A percentile compares a stretch with the other conserved stretches of the same genome.
Conservation (phyloP, 306 rosid species). For the Albizia julibrissin region DNA sequence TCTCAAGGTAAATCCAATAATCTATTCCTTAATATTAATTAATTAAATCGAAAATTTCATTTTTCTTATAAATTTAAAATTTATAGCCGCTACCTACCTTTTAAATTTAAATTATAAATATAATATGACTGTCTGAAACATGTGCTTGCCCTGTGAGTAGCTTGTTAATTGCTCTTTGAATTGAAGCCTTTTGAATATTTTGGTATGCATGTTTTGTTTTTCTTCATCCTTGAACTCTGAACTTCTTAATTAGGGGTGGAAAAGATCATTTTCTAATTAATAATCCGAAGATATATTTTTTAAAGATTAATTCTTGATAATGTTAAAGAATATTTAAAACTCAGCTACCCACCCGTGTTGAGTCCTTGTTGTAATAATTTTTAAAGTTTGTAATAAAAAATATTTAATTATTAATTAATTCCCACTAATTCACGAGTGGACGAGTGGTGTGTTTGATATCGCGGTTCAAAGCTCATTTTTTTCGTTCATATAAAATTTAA, state of each 20-base stretch:
- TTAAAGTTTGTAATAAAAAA: not conserved
- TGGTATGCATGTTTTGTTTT: not conserved
- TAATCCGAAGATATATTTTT: not conserved
- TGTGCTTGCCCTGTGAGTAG: not conserved
- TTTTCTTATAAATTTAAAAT: not conserved
- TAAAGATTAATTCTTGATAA: not conserved
- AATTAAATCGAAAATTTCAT: not conserved
- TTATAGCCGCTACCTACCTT: not conserved
- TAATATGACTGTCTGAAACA: not conserved
- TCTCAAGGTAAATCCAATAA: conserved; percentile 46
- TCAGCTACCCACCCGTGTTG: not conserved
- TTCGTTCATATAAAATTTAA: not conserved
- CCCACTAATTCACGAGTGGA: not conserved
- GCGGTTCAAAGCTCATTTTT: not conserved
- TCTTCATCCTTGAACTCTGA: not conserved
- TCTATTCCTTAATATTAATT: not conserved
- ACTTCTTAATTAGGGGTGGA: not conserved
- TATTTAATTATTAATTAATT: not conserved
- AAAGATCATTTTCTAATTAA: not conserved
- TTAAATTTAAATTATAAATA: not conserved
- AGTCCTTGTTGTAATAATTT: not conserved
- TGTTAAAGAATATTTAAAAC: not conserved
- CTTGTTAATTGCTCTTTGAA: not conserved
- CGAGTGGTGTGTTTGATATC: not conserved
- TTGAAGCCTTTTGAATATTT: not conserved